Evolutionary conservation across 148 eudicot genomes (phyloP).

Genomic region (Fallopia convolvulus): DNA sequence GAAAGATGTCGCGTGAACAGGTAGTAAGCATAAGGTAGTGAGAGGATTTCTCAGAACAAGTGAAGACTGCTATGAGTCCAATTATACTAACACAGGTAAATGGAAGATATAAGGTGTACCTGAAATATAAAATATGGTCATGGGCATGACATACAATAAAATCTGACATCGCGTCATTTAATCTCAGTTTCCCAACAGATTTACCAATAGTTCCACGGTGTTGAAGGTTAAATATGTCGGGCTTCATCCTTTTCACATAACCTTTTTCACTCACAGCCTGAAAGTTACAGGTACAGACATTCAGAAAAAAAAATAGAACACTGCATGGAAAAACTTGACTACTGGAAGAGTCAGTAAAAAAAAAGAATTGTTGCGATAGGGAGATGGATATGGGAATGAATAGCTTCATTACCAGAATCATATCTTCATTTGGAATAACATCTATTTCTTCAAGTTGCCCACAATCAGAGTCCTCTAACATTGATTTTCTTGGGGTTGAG

Average conservation of each 20-base stretch:
- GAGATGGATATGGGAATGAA: neutral
- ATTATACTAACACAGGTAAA: neutral
- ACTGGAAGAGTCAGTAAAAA: neutral
- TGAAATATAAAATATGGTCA: constrained; percentile 84
- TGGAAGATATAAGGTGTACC: constrained; percentile 34
- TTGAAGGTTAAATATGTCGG: constrained; percentile 81
- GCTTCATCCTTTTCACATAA: constrained; percentile 91
- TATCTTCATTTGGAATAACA: constrained; percentile 92
- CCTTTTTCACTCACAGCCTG: constrained; percentile 98
- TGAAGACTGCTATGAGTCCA: neutral
- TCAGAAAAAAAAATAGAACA: neutral
- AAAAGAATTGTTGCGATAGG: neutral
- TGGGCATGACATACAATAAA: constrained; percentile 90
- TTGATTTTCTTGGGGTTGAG: constrained; percentile 76
- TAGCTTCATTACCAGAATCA: constrained; percentile 56
- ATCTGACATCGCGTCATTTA: constrained; percentile 91
- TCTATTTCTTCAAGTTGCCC: constrained; percentile 90
- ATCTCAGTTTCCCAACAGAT: constrained; percentile 93
- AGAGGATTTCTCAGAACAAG: neutral
- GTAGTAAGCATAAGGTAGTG: neutral
- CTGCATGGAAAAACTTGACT: neutral
- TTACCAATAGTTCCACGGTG: constrained; percentile 91
- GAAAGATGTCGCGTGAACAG: neutral
- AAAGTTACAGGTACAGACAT: constrained; percentile 13
- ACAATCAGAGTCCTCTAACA: constrained; percentile 69